phyloP scores from a whole-genome alignment of 805 yeast species.

The Saccharomycopsis selenospora region DNA sequence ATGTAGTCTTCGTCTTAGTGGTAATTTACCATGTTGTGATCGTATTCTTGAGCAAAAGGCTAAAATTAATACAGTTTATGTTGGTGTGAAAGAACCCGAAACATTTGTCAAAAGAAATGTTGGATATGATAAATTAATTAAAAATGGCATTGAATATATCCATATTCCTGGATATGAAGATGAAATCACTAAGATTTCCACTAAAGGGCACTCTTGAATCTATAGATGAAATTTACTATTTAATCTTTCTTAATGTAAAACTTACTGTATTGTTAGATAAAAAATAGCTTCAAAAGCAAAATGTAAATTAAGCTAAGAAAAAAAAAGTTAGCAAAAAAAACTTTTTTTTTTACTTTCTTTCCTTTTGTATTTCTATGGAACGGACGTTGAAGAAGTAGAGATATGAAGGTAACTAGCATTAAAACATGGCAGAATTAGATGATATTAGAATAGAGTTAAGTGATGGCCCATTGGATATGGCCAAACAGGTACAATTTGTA shows the following conservation, averaged over 20 bases:
- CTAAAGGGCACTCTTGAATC: conserved; percentile 49
- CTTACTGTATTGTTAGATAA: too few species aligned
- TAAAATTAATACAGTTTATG: conserved; percentile 66
- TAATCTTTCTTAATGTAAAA: too few species aligned
- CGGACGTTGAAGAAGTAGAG: too few species aligned
- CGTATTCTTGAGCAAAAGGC: conserved; percentile 50
- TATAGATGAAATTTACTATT: too few species aligned
- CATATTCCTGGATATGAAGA: conserved; percentile 81
- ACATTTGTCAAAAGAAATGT: conserved; percentile 77
- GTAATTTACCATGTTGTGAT: conserved; percentile 82
- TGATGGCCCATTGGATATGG: conserved; percentile 20
- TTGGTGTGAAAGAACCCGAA: conserved; percentile 87
- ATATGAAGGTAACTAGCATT: too few species aligned
- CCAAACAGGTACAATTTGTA: conserved; percentile 32
- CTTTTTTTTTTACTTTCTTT: too few species aligned
- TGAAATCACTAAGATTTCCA: conserved; percentile 60
- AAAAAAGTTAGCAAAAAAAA: too few species aligned
- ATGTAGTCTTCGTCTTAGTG: conserved; percentile 81
- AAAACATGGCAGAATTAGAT: too few species aligned
- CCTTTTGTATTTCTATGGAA: too few species aligned
- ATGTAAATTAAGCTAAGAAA: too few species aligned
- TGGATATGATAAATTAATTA: conserved; percentile 49
- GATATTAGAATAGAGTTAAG: conserved; percentile 22
- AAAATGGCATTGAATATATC: conserved; percentile 58
- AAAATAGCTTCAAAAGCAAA: too few species aligned